Conservation (phyloP, 495 filamentous ascomycete species). For the Aspergillus bridgeri region DNA sequence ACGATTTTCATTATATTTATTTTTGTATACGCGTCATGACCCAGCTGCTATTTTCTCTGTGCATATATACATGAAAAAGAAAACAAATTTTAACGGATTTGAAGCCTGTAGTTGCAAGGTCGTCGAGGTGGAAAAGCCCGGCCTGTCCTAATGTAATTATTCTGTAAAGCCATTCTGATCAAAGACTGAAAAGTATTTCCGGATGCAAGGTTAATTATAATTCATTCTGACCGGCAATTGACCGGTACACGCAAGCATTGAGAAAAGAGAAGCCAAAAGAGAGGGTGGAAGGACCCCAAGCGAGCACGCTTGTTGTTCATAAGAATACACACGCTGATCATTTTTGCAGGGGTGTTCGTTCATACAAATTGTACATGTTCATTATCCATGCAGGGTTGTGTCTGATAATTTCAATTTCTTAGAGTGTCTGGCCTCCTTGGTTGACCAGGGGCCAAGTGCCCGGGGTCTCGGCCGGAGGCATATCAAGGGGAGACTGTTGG, state of each 20-base stretch:
- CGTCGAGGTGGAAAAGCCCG: background rate
- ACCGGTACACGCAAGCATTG: background rate
- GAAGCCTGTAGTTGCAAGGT: background rate
- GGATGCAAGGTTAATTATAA: background rate
- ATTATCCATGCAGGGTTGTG: background rate
- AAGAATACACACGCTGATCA: background rate
- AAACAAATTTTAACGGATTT: background rate
- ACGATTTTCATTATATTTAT: background rate
- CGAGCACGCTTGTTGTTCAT: background rate
- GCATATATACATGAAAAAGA: background rate
- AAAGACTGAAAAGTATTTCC: background rate
- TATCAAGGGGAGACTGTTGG: slow-evolving; percentile 12
- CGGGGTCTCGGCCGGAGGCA: slow-evolving; percentile 8
- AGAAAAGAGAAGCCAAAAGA: background rate
- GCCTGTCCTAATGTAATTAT: background rate
- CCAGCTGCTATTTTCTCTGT: background rate
- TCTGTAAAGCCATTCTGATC: background rate
- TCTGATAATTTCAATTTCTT: background rate
- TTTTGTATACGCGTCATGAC: background rate
- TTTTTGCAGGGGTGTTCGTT: background rate
- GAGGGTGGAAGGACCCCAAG: background rate
- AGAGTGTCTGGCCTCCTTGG: slow-evolving; percentile 1
- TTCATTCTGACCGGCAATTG: background rate
- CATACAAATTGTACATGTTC: background rate
- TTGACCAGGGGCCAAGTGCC: background rate